Conservation (phyloP, 805 yeast genomes). For the Metschnikowia proteae region DNA sequence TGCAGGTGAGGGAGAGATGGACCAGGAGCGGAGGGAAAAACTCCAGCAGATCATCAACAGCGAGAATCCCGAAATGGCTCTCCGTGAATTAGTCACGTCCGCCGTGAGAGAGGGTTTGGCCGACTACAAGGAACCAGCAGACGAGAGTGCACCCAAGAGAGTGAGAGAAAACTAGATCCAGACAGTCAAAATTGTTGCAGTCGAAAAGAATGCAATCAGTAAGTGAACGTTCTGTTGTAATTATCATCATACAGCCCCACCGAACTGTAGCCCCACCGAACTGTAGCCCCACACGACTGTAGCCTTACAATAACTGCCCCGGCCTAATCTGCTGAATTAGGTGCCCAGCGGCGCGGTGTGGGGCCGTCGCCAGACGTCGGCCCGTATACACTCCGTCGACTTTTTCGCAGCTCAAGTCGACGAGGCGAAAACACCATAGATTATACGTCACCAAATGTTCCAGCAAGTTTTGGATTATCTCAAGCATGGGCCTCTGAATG, state of each 20-base stretch:
- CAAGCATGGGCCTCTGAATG: slow-evolving; percentile 16
- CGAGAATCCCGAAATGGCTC: slow-evolving; percentile 75
- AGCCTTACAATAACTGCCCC: too few relatives aligned
- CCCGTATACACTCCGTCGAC: neutral
- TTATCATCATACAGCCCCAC: too few relatives aligned
- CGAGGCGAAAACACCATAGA: slow-evolving; percentile 1
- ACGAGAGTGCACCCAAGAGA: slow-evolving; percentile 32
- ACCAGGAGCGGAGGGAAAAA: slow-evolving; percentile 53
- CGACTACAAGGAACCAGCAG: slow-evolving; percentile 25
- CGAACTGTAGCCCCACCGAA: too few relatives aligned
- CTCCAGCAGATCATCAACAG: slow-evolving; percentile 71
- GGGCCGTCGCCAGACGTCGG: neutral
- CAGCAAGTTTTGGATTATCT: slow-evolving; percentile 13
- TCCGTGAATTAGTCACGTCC: slow-evolving; percentile 62
- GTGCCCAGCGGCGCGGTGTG: neutral
- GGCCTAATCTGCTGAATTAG: neutral
- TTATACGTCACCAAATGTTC: slow-evolving; percentile 10
- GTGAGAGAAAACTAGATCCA: slow-evolving; percentile 9
- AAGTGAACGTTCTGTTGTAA: too few relatives aligned
- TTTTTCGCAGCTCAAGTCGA: slow-evolving; percentile 6
- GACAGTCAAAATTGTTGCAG: too few relatives aligned
- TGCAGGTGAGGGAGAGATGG: slow-evolving; percentile 38
- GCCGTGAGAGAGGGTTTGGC: slow-evolving; percentile 59
- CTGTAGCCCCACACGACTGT: too few relatives aligned
- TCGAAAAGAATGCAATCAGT: too few relatives aligned